A percentile compares a stretch with the other conserved stretches of the same genome.
Evolutionary conservation across 768 basidiomycete species (phyloP).

Genomic region (Hypholoma sublateritium): DNA sequence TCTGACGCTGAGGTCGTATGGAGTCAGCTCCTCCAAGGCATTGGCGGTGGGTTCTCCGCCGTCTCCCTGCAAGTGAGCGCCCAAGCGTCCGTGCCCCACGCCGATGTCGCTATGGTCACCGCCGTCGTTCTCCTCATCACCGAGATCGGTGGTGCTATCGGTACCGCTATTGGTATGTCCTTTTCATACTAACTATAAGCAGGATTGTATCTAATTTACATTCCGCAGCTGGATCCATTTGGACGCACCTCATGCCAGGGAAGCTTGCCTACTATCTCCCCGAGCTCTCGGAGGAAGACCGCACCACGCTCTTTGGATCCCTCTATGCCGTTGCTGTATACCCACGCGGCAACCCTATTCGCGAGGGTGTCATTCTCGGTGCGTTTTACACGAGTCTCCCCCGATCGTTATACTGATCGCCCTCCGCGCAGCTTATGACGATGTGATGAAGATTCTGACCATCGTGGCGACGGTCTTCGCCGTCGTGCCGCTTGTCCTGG

Average conservation of each 20-base stretch:
- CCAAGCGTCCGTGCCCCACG: constrained; percentile 64
- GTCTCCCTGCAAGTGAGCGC: constrained; percentile 57
- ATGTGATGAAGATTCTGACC: constrained; percentile 58
- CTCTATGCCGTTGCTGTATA: constrained; percentile 50
- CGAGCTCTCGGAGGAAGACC: constrained; percentile 39
- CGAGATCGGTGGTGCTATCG: constrained; percentile 67
- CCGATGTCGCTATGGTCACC: constrained; percentile 66
- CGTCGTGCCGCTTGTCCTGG: constrained; percentile 56
- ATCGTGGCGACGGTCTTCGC: constrained; percentile 52
- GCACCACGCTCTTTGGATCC: constrained; percentile 51
- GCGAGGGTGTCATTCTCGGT: constrained; percentile 64
- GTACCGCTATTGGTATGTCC: constrained; percentile 52
- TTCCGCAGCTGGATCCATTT: constrained; percentile 56
- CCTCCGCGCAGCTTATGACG: constrained; percentile 42
- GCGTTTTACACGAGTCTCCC: constrained; percentile 20
- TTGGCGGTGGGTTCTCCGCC: constrained; percentile 72
- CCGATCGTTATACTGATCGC: not conserved
- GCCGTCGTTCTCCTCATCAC: constrained; percentile 67
- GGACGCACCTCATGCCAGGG: constrained; percentile 65
- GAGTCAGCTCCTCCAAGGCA: constrained; percentile 71
- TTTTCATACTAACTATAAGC: constrained; percentile 2
- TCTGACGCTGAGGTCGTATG: constrained; percentile 57
- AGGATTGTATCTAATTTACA: not conserved
- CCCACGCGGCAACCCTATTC: constrained; percentile 53
- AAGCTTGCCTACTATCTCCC: constrained; percentile 58